phyloP scores from a whole-genome alignment of 164 flowering plant genomes.

The Euptelea pleiosperma region DNA sequence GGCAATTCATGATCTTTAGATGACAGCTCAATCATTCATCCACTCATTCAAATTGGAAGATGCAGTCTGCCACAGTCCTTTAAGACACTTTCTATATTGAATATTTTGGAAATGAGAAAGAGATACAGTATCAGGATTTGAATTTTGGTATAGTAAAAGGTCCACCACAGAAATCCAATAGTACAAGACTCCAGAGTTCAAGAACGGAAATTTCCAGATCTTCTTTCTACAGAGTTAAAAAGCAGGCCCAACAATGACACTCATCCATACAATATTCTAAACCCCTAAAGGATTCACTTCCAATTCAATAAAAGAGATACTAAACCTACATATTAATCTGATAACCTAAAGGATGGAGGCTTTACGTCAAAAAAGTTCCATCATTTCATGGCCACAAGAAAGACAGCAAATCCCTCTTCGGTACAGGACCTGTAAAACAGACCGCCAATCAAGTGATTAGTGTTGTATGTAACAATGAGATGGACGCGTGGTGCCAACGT shows the following conservation, averaged over 20 bases:
- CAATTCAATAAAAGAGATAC: neutral
- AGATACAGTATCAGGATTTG: neutral
- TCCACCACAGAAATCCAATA: neutral
- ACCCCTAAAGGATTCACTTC: neutral
- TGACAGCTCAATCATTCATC: constrained; percentile 14
- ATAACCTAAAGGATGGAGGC: neutral
- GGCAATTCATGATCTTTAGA: constrained; percentile 30
- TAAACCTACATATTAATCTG: neutral
- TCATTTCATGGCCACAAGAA: neutral
- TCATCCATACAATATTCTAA: neutral
- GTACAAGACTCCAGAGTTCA: neutral
- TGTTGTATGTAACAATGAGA: too few relatives aligned
- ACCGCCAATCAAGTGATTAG: neutral
- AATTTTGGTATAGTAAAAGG: neutral
- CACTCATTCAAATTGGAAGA: constrained; percentile 12
- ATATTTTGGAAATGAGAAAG: neutral
- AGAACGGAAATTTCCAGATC: neutral
- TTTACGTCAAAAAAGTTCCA: neutral
- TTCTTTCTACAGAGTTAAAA: neutral
- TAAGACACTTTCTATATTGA: neutral
- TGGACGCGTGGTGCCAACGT: too few relatives aligned
- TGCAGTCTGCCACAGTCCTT: constrained; percentile 5
- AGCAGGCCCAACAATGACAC: neutral
- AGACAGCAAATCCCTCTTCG: neutral
- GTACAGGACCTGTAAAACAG: neutral